phyloP scores from a whole-genome alignment of 73 alveolate species.

The Paramecium biaurelia region DNA sequence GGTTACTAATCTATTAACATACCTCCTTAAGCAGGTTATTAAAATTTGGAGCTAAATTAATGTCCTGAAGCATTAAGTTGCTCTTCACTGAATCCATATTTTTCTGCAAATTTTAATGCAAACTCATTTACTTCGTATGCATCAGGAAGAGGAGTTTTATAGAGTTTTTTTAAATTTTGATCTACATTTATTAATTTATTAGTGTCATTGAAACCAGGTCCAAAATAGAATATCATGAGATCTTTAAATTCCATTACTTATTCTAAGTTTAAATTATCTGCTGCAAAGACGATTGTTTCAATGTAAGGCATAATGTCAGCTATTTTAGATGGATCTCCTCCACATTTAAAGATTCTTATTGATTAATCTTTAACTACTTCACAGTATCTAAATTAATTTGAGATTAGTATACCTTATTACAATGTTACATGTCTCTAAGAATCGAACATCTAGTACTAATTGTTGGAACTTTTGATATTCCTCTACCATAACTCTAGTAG shows the following conservation, averaged over 20 bases:
- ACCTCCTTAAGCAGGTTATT: neutral
- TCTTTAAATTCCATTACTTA: constrained; percentile 43
- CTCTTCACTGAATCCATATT: constrained; percentile 38
- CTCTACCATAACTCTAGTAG: neutral
- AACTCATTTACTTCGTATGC: constrained; percentile 42
- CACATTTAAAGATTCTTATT: neutral
- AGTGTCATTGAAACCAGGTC: constrained; percentile 30
- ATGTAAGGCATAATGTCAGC: neutral
- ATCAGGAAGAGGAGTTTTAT: neutral
- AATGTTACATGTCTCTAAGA: neutral
- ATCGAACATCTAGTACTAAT: neutral
- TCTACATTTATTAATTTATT: neutral
- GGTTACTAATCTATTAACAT: neutral
- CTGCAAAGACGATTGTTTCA: constrained; percentile 35
- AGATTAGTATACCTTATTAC: constrained; percentile 17
- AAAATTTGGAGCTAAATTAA: neutral
- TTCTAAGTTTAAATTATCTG: constrained; percentile 1
- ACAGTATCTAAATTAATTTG: neutral
- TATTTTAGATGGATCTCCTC: constrained; percentile 33
- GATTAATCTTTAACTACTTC: constrained; percentile 8
- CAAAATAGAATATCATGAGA: constrained; percentile 36
- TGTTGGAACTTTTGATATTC: neutral
- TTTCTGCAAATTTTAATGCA: constrained; percentile 1
- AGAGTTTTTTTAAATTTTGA: neutral
- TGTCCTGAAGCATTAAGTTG: constrained; percentile 34